These are phyloP conservation scores for Colletotrichum theobromicola DNA, from an alignment of 2,329 filamentous ascomycete genomes.

Conservation along the genomic window DNA sequence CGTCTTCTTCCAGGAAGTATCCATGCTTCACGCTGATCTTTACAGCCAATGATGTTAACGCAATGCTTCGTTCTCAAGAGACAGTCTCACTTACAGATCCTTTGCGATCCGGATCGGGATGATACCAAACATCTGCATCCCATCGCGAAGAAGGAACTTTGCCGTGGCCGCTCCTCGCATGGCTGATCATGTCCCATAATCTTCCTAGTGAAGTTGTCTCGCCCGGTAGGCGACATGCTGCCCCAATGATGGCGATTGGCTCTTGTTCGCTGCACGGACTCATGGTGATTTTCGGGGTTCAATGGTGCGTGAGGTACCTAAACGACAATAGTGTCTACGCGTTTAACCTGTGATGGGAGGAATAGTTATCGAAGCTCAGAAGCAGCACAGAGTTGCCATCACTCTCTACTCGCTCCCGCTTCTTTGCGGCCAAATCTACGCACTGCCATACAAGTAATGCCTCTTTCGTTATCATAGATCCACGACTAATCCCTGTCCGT, in stretches of 20 bases:
- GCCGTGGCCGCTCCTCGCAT: background rate
- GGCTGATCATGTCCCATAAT: slow-evolving; percentile 37
- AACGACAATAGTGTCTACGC: background rate
- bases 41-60: background rate
- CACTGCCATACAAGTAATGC: background rate
- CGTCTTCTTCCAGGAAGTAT: slow-evolving; percentile 51
- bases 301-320: background rate
- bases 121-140: slow-evolving; percentile 27
- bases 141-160: slow-evolving; percentile 24
- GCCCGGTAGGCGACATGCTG: slow-evolving; percentile 42
- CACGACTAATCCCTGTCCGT: background rate
- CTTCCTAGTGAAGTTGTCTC: slow-evolving; percentile 32
- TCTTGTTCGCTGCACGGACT: slow-evolving; percentile 3
- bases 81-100: slow-evolving; percentile 11
- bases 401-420: background rate
- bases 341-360: background rate
- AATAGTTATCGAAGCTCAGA: background rate
- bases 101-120: slow-evolving; percentile 20
- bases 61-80: fast-evolving
- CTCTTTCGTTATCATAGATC: background rate
- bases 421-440: background rate
- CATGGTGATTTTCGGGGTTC: background rate
- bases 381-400: background rate
- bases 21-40: slow-evolving; percentile 27
- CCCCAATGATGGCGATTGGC: slow-evolving; percentile 46